A percentile compares a stretch with the other conserved stretches of the same genome.
phyloP scores from a whole-genome alignment of 768 basidiomycete species.

The Sporobolomyces roseus region DNA sequence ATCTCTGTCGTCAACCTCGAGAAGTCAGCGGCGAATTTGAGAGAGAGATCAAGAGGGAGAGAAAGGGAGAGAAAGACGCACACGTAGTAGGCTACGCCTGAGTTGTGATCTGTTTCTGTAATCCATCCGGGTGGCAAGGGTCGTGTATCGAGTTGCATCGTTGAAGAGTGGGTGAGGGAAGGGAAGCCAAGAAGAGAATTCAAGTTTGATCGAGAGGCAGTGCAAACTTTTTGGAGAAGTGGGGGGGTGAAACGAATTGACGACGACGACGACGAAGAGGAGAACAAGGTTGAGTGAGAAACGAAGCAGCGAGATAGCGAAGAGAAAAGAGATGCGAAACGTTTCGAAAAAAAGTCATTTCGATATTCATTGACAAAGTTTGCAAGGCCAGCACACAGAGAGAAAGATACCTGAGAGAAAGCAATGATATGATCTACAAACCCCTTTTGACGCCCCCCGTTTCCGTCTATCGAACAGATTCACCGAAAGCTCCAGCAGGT shows the following conservation, averaged over 20 bases:
- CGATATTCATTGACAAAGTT: too few relatives aligned
- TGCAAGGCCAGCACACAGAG: too few relatives aligned
- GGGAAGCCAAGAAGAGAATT: neutral
- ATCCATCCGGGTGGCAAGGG: conserved; percentile 13
- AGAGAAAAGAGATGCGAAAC: too few relatives aligned
- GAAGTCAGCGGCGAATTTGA: neutral
- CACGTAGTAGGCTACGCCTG: conserved; percentile 10
- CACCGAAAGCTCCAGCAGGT: conserved; percentile 34
- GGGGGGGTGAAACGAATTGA: too few relatives aligned
- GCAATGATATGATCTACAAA: too few relatives aligned
- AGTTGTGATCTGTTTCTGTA: neutral
- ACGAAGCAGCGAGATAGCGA: too few relatives aligned
- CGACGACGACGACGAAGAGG: too few relatives aligned
- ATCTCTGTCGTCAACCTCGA: neutral
- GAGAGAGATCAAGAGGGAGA: neutral
- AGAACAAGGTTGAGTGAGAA: too few relatives aligned
- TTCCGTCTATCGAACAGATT: conserved; percentile 33
- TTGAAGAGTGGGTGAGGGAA: neutral
- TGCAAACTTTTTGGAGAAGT: too few relatives aligned
- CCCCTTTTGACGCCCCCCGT: neutral
- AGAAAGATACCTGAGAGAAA: too few relatives aligned
- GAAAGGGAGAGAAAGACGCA: neutral
- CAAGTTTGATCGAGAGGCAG: neutral
- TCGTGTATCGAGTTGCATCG: neutral
- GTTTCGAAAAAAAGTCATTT: too few relatives aligned